A percentile compares a stretch with the other conserved stretches of the same genome.
Evolutionary conservation across 768 basidiomycete genomes (phyloP).

Genomic region (Mycena vitilis): DNA sequence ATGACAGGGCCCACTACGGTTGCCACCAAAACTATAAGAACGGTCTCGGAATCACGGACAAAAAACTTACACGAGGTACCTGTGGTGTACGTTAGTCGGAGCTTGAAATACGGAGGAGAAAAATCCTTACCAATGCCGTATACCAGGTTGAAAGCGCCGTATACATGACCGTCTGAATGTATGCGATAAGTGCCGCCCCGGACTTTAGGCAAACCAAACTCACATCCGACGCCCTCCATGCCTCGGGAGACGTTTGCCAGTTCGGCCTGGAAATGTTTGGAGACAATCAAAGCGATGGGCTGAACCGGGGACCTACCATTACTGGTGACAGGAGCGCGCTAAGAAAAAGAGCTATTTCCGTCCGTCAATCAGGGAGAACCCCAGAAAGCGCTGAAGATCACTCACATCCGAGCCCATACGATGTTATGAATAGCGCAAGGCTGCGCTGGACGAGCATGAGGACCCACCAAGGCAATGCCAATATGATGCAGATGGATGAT

Average conservation of each 20-base stretch:
- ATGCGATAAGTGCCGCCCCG: neutral
- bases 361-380: neutral
- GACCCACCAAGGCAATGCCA: constrained; percentile 74
- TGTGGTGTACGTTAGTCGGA: constrained; percentile 15
- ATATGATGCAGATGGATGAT: constrained; percentile 56
- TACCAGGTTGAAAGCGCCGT: constrained; percentile 79
- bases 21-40: constrained; percentile 6
- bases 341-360: constrained; percentile 66
- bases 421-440: constrained; percentile 60
- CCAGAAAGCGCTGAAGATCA: constrained; percentile 2
- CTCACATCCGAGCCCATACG: constrained; percentile 68
- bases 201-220: constrained; percentile 40
- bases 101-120: neutral
- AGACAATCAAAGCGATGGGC: neutral
- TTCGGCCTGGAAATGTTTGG: constrained; percentile 52
- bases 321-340: constrained; percentile 71
- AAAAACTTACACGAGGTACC: constrained; percentile 62
- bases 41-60: neutral
- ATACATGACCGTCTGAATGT: constrained; percentile 75
- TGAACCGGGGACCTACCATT: constrained; percentile 40
- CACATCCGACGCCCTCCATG: constrained; percentile 77
- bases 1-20: constrained; percentile 73
- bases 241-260: constrained; percentile 68
- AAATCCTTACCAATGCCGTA: constrained; percentile 61
- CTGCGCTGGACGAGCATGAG: constrained; percentile 59